Evolutionary conservation across 208 protist genomes (phyloP), one percentile per base, ranked within the genome.

Genomic region (Crithidia bombi): DNA sequence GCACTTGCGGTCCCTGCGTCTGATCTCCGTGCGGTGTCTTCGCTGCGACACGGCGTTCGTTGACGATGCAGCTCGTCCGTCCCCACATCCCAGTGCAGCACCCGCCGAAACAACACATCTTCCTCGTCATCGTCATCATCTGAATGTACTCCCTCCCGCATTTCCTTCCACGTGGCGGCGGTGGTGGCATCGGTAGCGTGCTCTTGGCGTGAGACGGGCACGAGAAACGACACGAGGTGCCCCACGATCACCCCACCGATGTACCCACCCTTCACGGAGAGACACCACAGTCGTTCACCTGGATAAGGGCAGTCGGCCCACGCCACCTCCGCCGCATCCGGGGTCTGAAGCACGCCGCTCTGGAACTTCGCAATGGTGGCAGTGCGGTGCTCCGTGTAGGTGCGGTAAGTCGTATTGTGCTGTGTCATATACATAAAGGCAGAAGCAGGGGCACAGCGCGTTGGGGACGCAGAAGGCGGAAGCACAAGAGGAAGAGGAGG

Each of bases 61-160:
- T 30, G 64, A 19, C 38, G 38, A 3, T 39, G 41, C 4, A 43
- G 25, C 52, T 51, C 52, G 7, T 70, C 65, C 14, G 28, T 41
- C 15, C 28, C n/a, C 21, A 44, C 51, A 38, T 62, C 65, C 65
- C 65, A 70, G 30, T 70, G 65, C 21, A 70, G 65, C 12, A 70
- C 23, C 12, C 65, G 52, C 2, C 65, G 51, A n/a, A 35, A 54
- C 7, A 30, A 30, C 14, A 19, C 11, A 2, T 32, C 25, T 21
- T 44, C 36, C 41, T 5, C 14, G 28, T 3, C 65, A 36, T 12
- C 19, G 21, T 44, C 17, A 39, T 52, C 25, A 15, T 10, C 38
- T 43, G 7, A 17, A 7, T 43, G 7, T 43, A 7, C 14, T 43
- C 14, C 38, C 14, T 43, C 14, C 38, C 38, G 14, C 38, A 17